Conservation (phyloP, 2,329 filamentous ascomycete species). For the Claviceps pusilla region DNA sequence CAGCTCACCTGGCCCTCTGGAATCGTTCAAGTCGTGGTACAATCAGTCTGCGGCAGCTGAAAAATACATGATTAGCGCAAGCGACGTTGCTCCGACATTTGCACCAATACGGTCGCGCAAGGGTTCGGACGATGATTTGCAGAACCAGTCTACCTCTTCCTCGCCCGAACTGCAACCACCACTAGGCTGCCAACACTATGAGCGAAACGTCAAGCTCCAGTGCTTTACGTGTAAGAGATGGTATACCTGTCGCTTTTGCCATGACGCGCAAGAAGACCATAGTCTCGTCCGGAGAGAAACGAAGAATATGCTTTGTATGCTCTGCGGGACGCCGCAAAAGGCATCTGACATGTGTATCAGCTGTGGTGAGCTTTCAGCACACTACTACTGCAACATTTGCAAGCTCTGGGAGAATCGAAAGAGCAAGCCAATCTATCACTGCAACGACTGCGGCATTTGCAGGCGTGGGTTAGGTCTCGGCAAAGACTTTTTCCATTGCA, state of each 20-base stretch:
- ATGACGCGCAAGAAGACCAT: slow-evolving; percentile 72
- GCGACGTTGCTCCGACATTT: slow-evolving; percentile 54
- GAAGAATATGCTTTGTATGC: slow-evolving; percentile 94
- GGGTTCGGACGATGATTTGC: slow-evolving; percentile 30
- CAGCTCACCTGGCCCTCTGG: slow-evolving; percentile 29
- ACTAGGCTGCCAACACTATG: slow-evolving; percentile 83
- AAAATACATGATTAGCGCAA: slow-evolving; percentile 37
- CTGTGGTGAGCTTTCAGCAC: slow-evolving; percentile 64
- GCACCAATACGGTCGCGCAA: slow-evolving; percentile 36
- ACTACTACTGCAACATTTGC: slow-evolving; percentile 88
- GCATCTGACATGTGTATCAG: slow-evolving; percentile 63
- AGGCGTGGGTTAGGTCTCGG: slow-evolving; percentile 78
- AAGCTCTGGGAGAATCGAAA: slow-evolving; percentile 94
- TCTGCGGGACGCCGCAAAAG: slow-evolving; percentile 71
- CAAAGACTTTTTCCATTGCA: slow-evolving; percentile 97
- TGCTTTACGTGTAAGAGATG: slow-evolving; percentile 79
- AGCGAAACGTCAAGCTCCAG: slow-evolving; percentile 88
- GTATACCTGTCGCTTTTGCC: slow-evolving; percentile 92
- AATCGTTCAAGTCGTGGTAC: slow-evolving; percentile 46
- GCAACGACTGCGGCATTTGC: slow-evolving; percentile 89
- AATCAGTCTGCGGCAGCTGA: slow-evolving; percentile 23
- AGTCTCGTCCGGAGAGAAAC: slow-evolving; percentile 67
- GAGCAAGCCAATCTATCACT: slow-evolving; percentile 88
- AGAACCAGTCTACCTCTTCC: slow-evolving; percentile 9
- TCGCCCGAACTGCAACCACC: slow-evolving; percentile 24